These are phyloP conservation scores for Aaosphaeria pasadenensis DNA, from an alignment of 2,329 filamentous ascomycete genomes.

Conservation along the genomic window DNA sequence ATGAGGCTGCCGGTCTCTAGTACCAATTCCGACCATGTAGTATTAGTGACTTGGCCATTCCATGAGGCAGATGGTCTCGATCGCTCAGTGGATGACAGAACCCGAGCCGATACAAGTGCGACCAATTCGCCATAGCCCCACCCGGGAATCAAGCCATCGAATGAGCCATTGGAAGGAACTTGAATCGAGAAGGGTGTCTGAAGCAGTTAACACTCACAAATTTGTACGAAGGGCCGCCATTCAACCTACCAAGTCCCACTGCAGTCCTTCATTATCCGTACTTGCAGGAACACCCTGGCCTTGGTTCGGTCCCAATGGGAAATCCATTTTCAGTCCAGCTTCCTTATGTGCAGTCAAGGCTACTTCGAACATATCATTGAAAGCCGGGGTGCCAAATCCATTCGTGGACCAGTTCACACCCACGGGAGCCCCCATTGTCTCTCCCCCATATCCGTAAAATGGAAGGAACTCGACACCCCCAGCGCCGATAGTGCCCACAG, in stretches of 20 bases:
- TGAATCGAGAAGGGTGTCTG: too few species aligned
- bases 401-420: slow-evolving; percentile 34
- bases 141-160: too few species aligned
- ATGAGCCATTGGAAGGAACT: too few species aligned
- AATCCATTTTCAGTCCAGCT: slow-evolving; percentile 36
- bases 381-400: slow-evolving; percentile 35
- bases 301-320: slow-evolving; percentile 42
- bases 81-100: too few species aligned
- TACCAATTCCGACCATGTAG: too few species aligned
- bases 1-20: too few species aligned
- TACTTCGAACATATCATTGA: slow-evolving; percentile 13
- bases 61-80: too few species aligned
- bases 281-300: slow-evolving; percentile 42
- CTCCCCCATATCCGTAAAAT: slow-evolving; percentile 16
- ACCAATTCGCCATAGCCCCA: too few species aligned
- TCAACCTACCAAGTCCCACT: slow-evolving; percentile 21
- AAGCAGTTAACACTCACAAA: too few species aligned
- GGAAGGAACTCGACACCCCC: slow-evolving; percentile 13
- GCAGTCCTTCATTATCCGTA: slow-evolving; percentile 27
- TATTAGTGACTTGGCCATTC: too few species aligned
- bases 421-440: slow-evolving; percentile 9
- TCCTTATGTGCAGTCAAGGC: slow-evolving; percentile 27
- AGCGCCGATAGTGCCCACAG: slow-evolving; percentile 5
- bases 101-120: too few species aligned
- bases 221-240: slow-evolving; percentile 12